Evolutionary conservation across 495 filamentous ascomycete species (phyloP), one percentile per base, ranked within the genome.

Genomic region (Physcia stellaris): DNA sequence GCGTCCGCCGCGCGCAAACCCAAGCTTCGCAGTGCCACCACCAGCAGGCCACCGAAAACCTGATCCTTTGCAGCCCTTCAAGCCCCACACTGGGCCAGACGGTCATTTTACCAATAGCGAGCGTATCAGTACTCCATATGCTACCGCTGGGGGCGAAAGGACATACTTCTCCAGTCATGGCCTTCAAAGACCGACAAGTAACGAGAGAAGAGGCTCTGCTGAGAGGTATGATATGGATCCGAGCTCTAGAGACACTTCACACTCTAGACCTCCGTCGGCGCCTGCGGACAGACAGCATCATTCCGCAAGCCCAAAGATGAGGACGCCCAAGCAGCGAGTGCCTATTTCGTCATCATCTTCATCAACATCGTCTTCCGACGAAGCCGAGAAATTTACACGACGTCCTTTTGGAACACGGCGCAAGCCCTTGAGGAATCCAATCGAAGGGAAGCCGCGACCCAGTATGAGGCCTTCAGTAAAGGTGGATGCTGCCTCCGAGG

Each of bases 51-150:
- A 18, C 12, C 17, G 45, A 32, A 44, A 33, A 17, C 37, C 43
- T 19, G 47, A 50, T 40, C 40, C 40, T 16, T 13, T 37, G 24
- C 20, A 27, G 4, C 15, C 24, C 4, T 43, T 34, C 26, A 46
- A 34, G 18, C 32, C 37, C 12, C 43, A 41, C 10, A 20, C 40
- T 13, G 43, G 12, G 17, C 23, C 29, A 4, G 40, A 45, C 26
- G 39, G 46, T 13, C 40, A 39, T 1, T 47, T 47, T 33, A 37
- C 34, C 24, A 53, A 63, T 2, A 54, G 54, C 42, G 55, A 62
- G 29, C 68, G 82, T 7, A 57, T 68, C 18, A 75, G 82, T 39
- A 80, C 77, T 6, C 73, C 77, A 0, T 90, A 93, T 51, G 67
- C 74, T 24, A 71, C 67, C 2, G 57, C 70, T 21, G 71, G 74